Base-by-base conservation (phyloP, 208 protist genomes). In the Crithidia thermophila region DNA sequence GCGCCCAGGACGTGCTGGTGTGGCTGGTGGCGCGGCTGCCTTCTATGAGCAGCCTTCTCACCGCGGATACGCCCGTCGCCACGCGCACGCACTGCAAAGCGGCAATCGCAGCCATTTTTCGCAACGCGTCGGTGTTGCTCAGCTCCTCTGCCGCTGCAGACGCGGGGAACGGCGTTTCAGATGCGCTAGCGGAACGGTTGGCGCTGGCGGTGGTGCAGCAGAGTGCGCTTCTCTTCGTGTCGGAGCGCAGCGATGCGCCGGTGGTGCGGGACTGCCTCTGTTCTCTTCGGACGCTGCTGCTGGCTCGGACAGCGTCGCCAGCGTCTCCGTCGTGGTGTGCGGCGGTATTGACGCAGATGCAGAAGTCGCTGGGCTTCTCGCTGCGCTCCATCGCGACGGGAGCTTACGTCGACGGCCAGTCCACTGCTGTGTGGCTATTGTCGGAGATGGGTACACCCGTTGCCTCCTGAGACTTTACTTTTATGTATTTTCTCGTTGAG, bases 381-480 rank as follows among this genome's bases (percentile, higher is more conserved):
- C 43, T 79, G n/a, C 52, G 60, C 6, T 53, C 59, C 2, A 75
- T 79, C 18, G 67, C 59, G 18, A 79, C 67, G 1, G 74, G 74
- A 0, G 60, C 74, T 16, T 43, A 43, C 25, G 61, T 66, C n/a
- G 61, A 77, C 42, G 61, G 63, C 0, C 71, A 77, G 47, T 16
- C 67, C 7, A 74, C 67, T 0, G 67, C 67, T 18, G 67, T 21
- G 31, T 74, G 67, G 67, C 58, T 74, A 21, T 27, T 74, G 28
- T 27, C 28, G 27, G 42, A 64, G 21, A 57, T 58, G 0, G 56
- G 56, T 42, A 42, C 25, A 42, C 34, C 65, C 20, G 8, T 49
- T 28, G 7, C 11, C 2, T 56, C 52, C 5, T 71, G 55, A 63
- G 20, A 23, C n/a, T n/a, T n/a, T n/a, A n/a, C n/a, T n/a, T n/a